phyloP scores from a whole-genome alignment of 2,329 filamentous ascomycete genomes.

The Colletotrichum tabaci region DNA sequence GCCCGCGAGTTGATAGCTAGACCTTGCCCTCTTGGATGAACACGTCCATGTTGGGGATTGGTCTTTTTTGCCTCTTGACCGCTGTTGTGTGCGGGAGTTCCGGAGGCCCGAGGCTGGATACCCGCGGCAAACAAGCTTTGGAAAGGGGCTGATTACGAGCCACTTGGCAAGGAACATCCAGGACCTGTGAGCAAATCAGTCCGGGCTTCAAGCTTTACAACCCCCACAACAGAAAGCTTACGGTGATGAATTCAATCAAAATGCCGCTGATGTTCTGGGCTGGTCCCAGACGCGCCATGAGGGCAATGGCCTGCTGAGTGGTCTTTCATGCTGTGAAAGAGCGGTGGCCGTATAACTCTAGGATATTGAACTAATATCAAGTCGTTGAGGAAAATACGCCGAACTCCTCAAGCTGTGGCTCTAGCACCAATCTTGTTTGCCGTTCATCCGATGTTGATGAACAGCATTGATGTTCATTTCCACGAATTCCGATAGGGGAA shows the following conservation, averaged over 20 bases:
- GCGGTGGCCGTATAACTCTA: neutral
- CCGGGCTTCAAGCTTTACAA: too few relatives aligned
- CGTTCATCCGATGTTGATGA: slow-evolving; percentile 22
- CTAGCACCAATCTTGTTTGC: slow-evolving; percentile 1
- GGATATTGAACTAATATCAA: neutral
- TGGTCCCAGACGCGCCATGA: too few relatives aligned
- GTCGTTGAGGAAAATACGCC: too few relatives aligned
- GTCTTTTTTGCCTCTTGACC: too few relatives aligned
- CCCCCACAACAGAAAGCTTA: neutral
- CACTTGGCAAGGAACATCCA: neutral
- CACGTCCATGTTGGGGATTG: too few relatives aligned
- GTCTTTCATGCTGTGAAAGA: neutral
- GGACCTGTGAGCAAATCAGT: neutral
- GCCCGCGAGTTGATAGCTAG: neutral
- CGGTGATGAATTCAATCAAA: neutral
- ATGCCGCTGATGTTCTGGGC: neutral
- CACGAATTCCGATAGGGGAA: neutral
- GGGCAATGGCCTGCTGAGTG: too few relatives aligned
- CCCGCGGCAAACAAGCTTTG: neutral
- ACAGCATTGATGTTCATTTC: neutral
- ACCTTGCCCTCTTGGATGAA: too few relatives aligned
- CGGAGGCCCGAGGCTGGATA: neutral
- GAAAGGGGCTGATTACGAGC: neutral
- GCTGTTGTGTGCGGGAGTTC: neutral
- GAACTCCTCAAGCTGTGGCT: neutral